Conservation (phyloP, 176 grass and related monocot genomes). For the Paspalum notatum region DNA sequence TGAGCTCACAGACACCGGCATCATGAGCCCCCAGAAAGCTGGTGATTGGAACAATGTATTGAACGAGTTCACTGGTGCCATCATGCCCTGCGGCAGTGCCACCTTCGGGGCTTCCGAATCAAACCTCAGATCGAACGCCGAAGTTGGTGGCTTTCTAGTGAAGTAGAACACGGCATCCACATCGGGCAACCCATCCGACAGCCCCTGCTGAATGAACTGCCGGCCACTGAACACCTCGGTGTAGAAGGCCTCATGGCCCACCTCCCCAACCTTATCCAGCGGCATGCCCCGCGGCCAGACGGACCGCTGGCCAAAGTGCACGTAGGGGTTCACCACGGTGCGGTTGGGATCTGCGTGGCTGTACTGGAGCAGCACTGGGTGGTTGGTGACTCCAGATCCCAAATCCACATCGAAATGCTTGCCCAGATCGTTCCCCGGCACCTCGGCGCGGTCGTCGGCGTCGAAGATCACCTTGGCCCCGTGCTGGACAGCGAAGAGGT, state of each 20-base stretch:
- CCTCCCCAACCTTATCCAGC: conserved; percentile 82
- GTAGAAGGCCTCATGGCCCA: conserved; percentile 91
- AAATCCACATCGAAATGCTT: conserved; percentile 90
- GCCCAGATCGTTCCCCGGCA: conserved; percentile 71
- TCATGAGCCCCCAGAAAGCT: conserved; percentile 95
- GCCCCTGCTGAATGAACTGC: conserved; percentile 97
- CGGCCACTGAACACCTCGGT: conserved; percentile 84
- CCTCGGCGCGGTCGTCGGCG: conserved; percentile 89
- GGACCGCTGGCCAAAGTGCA: conserved; percentile 96
- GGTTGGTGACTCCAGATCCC: conserved; percentile 56
- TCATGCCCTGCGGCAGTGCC: conserved; percentile 81
- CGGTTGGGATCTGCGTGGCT: conserved; percentile 90
- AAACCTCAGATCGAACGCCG: conserved; percentile 70
- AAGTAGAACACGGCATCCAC: conserved; percentile 96
- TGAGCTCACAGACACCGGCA: conserved; percentile 88
- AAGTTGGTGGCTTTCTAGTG: conserved; percentile 81
- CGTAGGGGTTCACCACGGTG: conserved; percentile 90
- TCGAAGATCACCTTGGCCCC: conserved; percentile 95
- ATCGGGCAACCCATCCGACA: conserved; percentile 90
- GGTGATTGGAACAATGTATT: conserved; percentile 93
- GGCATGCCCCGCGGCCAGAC: conserved; percentile 95
- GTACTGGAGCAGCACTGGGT: conserved; percentile 90
- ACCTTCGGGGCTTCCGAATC: conserved; percentile 91
- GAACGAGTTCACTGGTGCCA: conserved; percentile 94
- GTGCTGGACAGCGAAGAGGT: conserved; percentile 96